Evolutionary conservation across 208 protist species (phyloP).

Genomic region (Wallacemonas rigidus): DNA sequence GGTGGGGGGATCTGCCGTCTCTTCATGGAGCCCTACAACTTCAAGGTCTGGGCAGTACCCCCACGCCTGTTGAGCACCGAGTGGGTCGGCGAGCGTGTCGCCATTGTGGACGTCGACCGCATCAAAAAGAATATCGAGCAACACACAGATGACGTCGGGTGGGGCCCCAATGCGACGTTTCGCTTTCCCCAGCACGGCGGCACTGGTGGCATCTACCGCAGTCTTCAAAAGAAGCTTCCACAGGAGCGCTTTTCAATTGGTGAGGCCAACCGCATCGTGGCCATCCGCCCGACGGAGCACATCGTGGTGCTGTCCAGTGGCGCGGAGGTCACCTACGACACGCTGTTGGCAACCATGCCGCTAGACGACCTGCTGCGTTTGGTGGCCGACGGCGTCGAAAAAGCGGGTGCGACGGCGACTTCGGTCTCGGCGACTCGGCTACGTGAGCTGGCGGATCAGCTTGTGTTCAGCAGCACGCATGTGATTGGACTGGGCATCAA

Average conservation of each 20-base stretch:
- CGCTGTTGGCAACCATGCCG: slow-evolving; percentile 55
- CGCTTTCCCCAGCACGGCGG: slow-evolving; percentile 68
- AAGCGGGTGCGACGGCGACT: not conserved
- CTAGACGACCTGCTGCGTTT: slow-evolving; percentile 50
- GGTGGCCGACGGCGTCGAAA: slow-evolving; percentile 26
- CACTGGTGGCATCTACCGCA: slow-evolving; percentile 68
- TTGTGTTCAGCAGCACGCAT: slow-evolving; percentile 62
- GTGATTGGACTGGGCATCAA: slow-evolving; percentile 70
- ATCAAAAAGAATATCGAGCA: slow-evolving; percentile 55
- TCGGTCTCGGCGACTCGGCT: slow-evolving; percentile 22
- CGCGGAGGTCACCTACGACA: slow-evolving; percentile 46
- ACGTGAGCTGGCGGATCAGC: slow-evolving; percentile 39
- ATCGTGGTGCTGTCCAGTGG: slow-evolving; percentile 39
- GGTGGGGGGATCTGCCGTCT: slow-evolving; percentile 58
- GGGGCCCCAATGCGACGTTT: slow-evolving; percentile 83
- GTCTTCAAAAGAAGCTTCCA: slow-evolving; percentile 43
- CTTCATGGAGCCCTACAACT: slow-evolving; percentile 86
- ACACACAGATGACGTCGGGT: slow-evolving; percentile 59
- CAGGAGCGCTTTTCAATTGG: slow-evolving; percentile 36
- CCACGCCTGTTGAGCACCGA: slow-evolving; percentile 57
- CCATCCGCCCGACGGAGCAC: slow-evolving; percentile 42
- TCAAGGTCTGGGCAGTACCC: slow-evolving; percentile 83
- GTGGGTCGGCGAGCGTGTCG: slow-evolving; percentile 82
- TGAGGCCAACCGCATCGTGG: slow-evolving; percentile 25
- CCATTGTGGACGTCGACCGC: slow-evolving; percentile 56